Evolutionary conservation across 768 basidiomycete species (phyloP).

Genomic region (Leccinum ochraceum): DNA sequence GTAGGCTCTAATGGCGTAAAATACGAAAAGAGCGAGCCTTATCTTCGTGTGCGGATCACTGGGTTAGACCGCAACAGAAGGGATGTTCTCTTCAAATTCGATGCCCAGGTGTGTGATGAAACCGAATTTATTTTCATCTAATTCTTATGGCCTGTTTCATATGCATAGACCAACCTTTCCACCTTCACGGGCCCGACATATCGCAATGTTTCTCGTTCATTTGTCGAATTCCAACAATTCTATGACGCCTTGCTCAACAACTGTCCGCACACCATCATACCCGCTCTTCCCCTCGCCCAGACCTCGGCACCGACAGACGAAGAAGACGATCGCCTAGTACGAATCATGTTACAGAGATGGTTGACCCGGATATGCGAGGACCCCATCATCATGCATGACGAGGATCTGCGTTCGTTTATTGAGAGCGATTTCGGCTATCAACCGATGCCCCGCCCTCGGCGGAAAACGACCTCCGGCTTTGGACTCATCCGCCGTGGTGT

Average conservation of each 20-base stretch:
- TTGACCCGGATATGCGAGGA: constrained; percentile 92
- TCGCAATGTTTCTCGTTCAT: constrained; percentile 93
- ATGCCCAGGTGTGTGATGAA: constrained; percentile 75
- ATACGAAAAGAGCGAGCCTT: constrained; percentile 79
- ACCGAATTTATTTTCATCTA: background rate
- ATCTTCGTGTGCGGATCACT: constrained; percentile 86
- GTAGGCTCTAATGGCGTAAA: constrained; percentile 70
- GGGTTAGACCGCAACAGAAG: constrained; percentile 93
- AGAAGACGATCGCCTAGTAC: constrained; percentile 95
- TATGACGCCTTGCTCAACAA: constrained; percentile 86
- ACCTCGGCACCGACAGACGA: constrained; percentile 97
- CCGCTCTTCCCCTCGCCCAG: constrained; percentile 93
- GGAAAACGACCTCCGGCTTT: constrained; percentile 74
- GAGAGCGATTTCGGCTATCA: constrained; percentile 98
- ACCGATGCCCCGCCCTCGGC: constrained; percentile 72
- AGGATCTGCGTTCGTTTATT: constrained; percentile 92
- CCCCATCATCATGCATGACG: constrained; percentile 82
- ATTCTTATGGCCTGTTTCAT: constrained; percentile 2
- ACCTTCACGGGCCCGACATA: constrained; percentile 90
- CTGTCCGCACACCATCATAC: constrained; percentile 95
- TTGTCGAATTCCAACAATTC: constrained; percentile 92
- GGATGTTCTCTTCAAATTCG: constrained; percentile 91
- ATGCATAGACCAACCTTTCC: constrained; percentile 81
- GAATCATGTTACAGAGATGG: constrained; percentile 95
- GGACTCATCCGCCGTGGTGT: constrained; percentile 76